Evolutionary conservation across 140 eudicot species (phyloP), one percentile per base, ranked within the genome.

Genomic region (Artemisia princeps): DNA sequence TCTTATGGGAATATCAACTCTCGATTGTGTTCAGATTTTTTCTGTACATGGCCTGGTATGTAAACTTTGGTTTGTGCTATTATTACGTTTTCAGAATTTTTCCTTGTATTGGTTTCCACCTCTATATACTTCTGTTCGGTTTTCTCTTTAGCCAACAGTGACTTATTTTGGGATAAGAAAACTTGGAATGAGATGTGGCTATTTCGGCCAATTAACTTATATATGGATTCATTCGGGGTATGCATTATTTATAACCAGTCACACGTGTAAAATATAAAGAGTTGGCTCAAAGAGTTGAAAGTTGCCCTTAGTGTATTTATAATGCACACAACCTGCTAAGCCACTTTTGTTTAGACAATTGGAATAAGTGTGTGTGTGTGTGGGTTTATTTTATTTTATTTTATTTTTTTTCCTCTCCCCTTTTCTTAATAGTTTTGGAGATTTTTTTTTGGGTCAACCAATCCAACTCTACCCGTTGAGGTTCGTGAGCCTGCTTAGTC

Each of bases 11-110:
- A 82, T 92, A 71, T 71, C 98, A 62, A 72, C 84, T 19, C 65
- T 86, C 14, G 98, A 92, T 45, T 78, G 85, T 42, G 74, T 86
- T 62, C 98, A 92, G 83, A 92, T 92, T 3, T 85, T 92, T 65
- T 92, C 98, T 52, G 72, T 88, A 52, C 98, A 85, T 70, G 98
- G 98, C 56, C 74, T 88, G 92, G 98, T 92, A 78, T 50, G 98
- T 80, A 58, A 61, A 58, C 63, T 71, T 64, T 24, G 61, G n/a
- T 28, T 11, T 61, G 22, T 68, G 28, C 55, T 63, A 7, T 3
- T 49, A 60, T 44, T 65, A 57, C 17, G 13, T 16, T 10, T 70
- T 59, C 67, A 8, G 0, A n/a, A 23, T 2, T 28, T 28, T 5
- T 12, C 33, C n/a, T 15, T 15, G 10, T 53, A 4, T 16, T 53